phyloP scores from a whole-genome alignment of 2,329 filamentous ascomycete genomes.

The Aureobasidium sp. region DNA sequence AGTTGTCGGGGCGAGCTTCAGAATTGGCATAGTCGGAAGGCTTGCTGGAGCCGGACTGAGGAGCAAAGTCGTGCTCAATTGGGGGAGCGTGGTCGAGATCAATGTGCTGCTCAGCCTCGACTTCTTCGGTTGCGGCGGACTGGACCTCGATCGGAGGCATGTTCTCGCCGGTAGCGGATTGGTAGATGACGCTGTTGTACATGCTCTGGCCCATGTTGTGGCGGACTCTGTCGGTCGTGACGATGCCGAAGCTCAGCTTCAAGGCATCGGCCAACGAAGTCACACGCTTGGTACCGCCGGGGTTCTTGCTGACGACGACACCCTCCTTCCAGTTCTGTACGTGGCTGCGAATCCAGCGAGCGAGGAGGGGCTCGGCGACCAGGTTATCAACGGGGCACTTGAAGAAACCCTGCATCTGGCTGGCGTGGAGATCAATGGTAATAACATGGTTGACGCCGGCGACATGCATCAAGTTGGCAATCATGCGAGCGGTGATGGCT shows the following conservation, averaged over 20 bases:
- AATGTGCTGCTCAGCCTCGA: conserved; percentile 28
- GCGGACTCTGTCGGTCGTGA: conserved; percentile 69
- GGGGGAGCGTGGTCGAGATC: conserved; percentile 17
- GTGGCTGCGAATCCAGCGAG: conserved; percentile 89
- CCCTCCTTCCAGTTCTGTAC: conserved; percentile 82
- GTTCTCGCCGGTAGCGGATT: conserved; percentile 27
- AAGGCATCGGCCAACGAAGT: conserved; percentile 92
- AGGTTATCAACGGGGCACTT: conserved; percentile 96
- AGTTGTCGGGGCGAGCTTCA: conserved; percentile 4
- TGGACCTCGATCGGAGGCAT: conserved; percentile 18
- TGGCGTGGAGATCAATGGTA: conserved; percentile 84
- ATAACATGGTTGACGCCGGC: conserved; percentile 97
- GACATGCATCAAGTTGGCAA: conserved; percentile 87
- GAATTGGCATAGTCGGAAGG: conserved; percentile 10
- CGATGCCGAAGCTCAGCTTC: conserved; percentile 96
- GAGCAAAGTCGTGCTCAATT: conserved; percentile 25
- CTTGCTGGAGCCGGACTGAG: conserved; percentile 16
- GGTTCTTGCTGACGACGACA: conserved; percentile 97
- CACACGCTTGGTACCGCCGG: conserved; percentile 92
- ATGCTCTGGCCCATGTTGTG: conserved; percentile 47
- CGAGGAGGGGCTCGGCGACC: conserved; percentile 89
- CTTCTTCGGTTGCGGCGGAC: conserved; percentile 18
- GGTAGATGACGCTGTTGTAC: conserved; percentile 71
- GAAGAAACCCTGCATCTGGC: conserved; percentile 99
- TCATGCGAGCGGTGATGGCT: conserved; percentile 93